These are phyloP conservation scores for Blastocystis sp. DNA, from an alignment of 352 stramenopile species.

Conservation along the genomic window DNA sequence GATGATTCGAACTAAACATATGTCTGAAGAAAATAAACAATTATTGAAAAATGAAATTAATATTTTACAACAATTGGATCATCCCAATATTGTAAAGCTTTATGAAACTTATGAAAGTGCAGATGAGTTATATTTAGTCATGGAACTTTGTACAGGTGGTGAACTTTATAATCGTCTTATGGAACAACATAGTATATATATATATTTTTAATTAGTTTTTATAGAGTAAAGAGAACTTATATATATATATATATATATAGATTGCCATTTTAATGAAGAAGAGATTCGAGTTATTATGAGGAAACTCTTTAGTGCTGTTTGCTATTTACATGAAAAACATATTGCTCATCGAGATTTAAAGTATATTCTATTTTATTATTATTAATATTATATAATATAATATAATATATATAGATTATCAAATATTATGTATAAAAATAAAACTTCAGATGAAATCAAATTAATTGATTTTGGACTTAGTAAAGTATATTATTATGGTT, in stretches of 20 bases:
- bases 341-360: slow-evolving; percentile 36
- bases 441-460: slow-evolving; percentile 28
- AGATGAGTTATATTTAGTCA: slow-evolving; percentile 13
- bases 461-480: slow-evolving; percentile 34
- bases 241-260: too few species aligned
- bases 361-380: not conserved
- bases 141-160: slow-evolving; percentile 24
- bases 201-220: not conserved
- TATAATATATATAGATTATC: not conserved
- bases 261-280: slow-evolving; percentile 25
- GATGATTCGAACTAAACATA: slow-evolving; percentile 8
- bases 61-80: slow-evolving; percentile 16
- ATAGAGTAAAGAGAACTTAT: too few species aligned
- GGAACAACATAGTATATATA: slow-evolving; percentile 1
- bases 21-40: slow-evolving; percentile 1
- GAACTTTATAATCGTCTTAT: slow-evolving; percentile 25
- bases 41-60: slow-evolving; percentile 6
- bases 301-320: slow-evolving; percentile 20
- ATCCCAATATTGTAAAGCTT: slow-evolving; percentile 35
- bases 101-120: slow-evolving; percentile 31
- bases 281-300: slow-evolving; percentile 14
- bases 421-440: slow-evolving; percentile 28
- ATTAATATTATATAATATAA: too few species aligned
- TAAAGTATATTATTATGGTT: not conserved
- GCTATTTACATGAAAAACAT: slow-evolving; percentile 35